phyloP scores from a whole-genome alignment of 768 basidiomycete species.

The Pisolithus marmoratus region DNA sequence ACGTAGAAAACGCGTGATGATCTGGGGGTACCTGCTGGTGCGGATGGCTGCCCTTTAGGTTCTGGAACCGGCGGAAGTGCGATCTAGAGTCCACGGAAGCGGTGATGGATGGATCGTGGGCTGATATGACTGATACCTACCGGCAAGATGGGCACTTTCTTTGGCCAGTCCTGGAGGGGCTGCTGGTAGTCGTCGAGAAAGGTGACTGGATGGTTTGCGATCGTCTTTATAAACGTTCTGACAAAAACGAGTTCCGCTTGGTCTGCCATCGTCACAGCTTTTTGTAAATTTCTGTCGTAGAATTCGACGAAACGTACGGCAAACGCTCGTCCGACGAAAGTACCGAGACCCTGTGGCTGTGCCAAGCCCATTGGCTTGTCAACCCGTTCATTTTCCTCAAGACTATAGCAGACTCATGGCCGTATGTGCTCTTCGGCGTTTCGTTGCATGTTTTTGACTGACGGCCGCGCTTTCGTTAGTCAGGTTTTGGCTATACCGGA shows the following conservation, averaged over 20 bases:
- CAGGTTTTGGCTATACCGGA: conserved; percentile 61
- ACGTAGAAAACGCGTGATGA: conserved; percentile 1
- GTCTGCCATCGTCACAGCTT: conserved; percentile 42
- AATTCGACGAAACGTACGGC: not conserved
- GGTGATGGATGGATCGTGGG: conserved; percentile 1
- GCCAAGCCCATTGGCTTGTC: conserved; percentile 9
- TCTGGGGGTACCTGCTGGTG: conserved; percentile 24
- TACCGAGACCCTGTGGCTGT: conserved; percentile 18
- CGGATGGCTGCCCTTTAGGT: conserved; percentile 34
- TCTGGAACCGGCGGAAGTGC: conserved; percentile 57
- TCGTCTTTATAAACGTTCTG: conserved; percentile 55
- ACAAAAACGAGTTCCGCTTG: conserved; percentile 56
- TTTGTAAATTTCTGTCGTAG: not conserved
- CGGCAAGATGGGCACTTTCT: conserved; percentile 62
- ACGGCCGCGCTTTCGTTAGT: conserved; percentile 32
- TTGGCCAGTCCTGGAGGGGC: conserved; percentile 57
- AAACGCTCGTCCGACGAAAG: too few species aligned
- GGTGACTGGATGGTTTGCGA: conserved; percentile 61
- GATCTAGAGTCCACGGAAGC: conserved; percentile 35
- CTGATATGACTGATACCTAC: conserved; percentile 33
- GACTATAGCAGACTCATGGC: conserved; percentile 28
- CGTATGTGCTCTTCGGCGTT: conserved; percentile 20
- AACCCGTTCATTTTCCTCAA: conserved; percentile 15
- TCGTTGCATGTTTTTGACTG: conserved; percentile 4
- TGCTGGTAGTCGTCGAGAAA: conserved; percentile 77